Evolutionary conservation across 192 early-diverging fungal species (phyloP), one percentile per base, ranked within the genome.

Genomic region (Allomyces arbusculus): DNA sequence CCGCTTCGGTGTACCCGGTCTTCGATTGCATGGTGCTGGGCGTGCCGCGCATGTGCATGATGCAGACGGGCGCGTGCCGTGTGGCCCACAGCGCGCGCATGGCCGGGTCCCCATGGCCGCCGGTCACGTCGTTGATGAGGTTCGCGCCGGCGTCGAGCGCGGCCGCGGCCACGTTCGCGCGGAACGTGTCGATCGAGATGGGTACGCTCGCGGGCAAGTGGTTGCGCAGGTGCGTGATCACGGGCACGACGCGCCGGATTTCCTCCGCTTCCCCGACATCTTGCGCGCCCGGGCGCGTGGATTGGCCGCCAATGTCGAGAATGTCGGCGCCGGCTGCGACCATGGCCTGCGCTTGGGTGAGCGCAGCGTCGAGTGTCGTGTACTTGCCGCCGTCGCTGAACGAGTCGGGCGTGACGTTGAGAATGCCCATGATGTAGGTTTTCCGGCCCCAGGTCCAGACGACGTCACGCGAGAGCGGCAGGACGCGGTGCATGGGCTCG

Each of bases 11-110:
- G 69, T 95, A 91, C 66, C 86, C 77, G 67, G 83, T 86, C 64
- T 81, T 74, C 24, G 69, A 71, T 40, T 70, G 73, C 95, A 99
- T 99, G 14, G 91, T 94, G 68, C 84, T 80, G 8, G 93, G 84
- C 65, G 82, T 80, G 24, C 95, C 95, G n/a, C 94, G 87, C 93
- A 95, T 97, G 70, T 99, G 95, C 93, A 97, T 97, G 72, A 97
- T 71, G 68, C 91, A 87, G 10, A 91, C 82, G 20, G 95, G 94
- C 11, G 88, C 87, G 62, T 86, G 79, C 67, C 74, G 73, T 66
- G 86, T 77, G 8, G 91, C 91, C 73, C 90, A 84, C 23, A 89
- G 80, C 10, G 79, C 66, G 40, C 89, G 75, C 90, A 99, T 97
- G 5, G 75, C 70, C 0, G 85, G 73, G 66, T 99, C 94, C 24